Base-by-base conservation (phyloP, 805 yeast species). In the Blastobotrys mokoenaii region DNA sequence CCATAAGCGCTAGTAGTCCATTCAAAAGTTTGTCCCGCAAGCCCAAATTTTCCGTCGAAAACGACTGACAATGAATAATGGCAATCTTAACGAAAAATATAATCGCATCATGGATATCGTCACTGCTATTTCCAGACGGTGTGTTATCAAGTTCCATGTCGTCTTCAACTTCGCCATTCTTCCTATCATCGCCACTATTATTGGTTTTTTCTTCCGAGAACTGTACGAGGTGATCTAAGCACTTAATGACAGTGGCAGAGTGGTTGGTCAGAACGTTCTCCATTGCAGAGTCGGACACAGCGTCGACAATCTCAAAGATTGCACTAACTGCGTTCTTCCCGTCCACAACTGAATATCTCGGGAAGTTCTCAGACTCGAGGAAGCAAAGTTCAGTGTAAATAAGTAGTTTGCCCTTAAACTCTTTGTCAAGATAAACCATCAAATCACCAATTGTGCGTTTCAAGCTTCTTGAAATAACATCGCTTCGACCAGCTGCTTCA, bases 221-320 rank as follows among this genome's bases (percentile, higher is more conserved):
- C 25, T 42, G 32, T 3, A 50, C 39, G 16, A 55, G 49, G 30
- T 47, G 39, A n/a, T 51, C 50, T 18, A 54, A 37, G 32, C 52
- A 39, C 6, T 44, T 30, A 7, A 41, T 35, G 2, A 55, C 29
- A 20, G 44, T 50, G 39, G 40, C 46, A 11, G 44, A 14, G 37
- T 49, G 46, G 3, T 49, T 37, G 9, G 31, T 27, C 25, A 46
- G 44, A 15, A 51, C 35, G 12, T 45, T 47, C 15, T 51, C 48
- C 12, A 47, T 41, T 9, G 46, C 48, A 10, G 51, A 46, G 39
- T 55, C 57, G 2, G 56, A 55, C 16, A 51, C 31, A 1, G 59
- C 58, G 46, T 56, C 61, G 1, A 56, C 48, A 22, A 57, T 41
- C 40, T 55, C 58, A 35, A 48, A 44, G 35, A 55, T 27, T 12